phyloP scores from a whole-genome alignment of 371 early-diverging fungal genomes.

The Mucor velutinosus region DNA sequence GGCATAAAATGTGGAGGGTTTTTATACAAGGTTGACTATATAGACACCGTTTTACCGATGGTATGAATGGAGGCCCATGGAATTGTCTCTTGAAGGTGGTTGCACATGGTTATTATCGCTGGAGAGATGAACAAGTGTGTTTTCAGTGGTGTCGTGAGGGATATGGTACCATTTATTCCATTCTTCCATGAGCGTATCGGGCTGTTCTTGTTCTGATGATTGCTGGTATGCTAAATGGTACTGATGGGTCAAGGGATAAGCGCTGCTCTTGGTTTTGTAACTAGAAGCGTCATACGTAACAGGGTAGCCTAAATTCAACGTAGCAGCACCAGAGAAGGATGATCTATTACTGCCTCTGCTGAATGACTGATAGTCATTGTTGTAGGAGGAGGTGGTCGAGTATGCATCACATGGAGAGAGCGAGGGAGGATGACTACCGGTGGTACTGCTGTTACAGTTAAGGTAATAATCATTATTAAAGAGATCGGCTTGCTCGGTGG shows the following conservation, averaged over 20 bases:
- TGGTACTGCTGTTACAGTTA: background rate
- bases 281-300: background rate
- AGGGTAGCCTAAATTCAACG: background rate
- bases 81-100: background rate
- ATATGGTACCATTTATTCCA: background rate
- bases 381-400: conserved; percentile 17
- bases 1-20: background rate
- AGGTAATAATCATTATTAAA: conserved; percentile 1
- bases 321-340: background rate
- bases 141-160: background rate
- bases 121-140: background rate
- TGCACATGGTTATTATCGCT: background rate
- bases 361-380: background rate
- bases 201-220: background rate
- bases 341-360: background rate
- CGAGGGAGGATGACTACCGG: conserved; percentile 10
- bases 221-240: background rate
- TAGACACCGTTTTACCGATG: background rate
- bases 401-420: conserved; percentile 25
- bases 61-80: background rate
- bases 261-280: background rate
- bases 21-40: background rate
- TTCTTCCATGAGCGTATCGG: background rate
- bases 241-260: background rate
- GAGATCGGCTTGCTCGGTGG: conserved; percentile 3